Evolutionary conservation across 2,329 filamentous ascomycete genomes (phyloP).

Genomic region (Amylocarpus encephaloides): DNA sequence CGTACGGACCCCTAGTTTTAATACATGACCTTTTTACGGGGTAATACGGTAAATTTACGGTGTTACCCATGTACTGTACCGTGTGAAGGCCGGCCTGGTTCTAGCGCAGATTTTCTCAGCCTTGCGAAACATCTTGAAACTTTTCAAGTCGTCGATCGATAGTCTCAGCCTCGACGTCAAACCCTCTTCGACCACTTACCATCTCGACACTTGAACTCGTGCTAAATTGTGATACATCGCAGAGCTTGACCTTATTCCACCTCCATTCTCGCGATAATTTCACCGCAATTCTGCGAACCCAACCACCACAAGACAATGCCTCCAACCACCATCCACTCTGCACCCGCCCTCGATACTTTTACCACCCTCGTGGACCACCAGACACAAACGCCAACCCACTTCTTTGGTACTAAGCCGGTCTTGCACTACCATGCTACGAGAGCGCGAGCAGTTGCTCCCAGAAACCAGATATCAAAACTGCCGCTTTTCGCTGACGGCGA

Average conservation of each 20-base stretch:
- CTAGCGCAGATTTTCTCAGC: too few relatives aligned
- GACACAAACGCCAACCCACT: conserved; percentile 64
- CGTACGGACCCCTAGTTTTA: too few relatives aligned
- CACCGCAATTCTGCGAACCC: not conserved
- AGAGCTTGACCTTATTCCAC: not conserved
- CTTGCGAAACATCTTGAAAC: too few relatives aligned
- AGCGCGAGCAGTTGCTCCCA: conserved; percentile 52
- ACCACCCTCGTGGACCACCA: conserved; percentile 62
- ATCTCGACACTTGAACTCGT: too few relatives aligned
- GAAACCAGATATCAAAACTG: conserved; percentile 47
- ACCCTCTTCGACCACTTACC: too few relatives aligned
- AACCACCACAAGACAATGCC: conserved; percentile 19
- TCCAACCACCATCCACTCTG: conserved; percentile 47
- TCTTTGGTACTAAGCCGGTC: conserved; percentile 65
- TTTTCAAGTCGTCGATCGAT: too few relatives aligned
- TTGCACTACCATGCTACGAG: conserved; percentile 56
- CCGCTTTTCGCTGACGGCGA: conserved; percentile 38
- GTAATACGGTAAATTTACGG: too few relatives aligned
- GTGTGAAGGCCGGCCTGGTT: too few relatives aligned
- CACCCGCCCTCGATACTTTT: conserved; percentile 54
- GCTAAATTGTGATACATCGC: too few relatives aligned
- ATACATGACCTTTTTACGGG: too few relatives aligned
- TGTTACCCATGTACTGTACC: too few relatives aligned
- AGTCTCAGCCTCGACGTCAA: too few relatives aligned
- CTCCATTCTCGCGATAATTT: not conserved